These are phyloP conservation scores for Limnomonas spitsbergensis DNA, from an alignment of 139 green algal species.

Conservation along the genomic window DNA sequence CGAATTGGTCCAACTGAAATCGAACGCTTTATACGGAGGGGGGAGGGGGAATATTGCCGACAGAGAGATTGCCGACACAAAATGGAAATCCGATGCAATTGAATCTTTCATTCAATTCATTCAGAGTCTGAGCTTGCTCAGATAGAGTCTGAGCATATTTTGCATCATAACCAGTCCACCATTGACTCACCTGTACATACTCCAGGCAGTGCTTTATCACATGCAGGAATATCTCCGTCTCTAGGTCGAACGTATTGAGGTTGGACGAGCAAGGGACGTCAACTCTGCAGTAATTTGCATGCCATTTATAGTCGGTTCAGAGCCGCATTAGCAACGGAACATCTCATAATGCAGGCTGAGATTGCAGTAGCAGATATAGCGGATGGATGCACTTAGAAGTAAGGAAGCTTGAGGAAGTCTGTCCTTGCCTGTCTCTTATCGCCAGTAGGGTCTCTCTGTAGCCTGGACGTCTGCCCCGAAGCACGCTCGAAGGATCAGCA, in stretches of 20 bases:
- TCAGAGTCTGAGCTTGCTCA: no score
- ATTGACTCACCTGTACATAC: conserved; percentile 39
- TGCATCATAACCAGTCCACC: not conserved
- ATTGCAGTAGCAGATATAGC: no score
- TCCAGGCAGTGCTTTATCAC: conserved; percentile 58
- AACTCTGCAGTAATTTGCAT: conserved; percentile 36
- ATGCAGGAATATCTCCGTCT: conserved; percentile 83
- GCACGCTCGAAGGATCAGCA: conserved; percentile 52
- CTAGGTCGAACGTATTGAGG: conserved; percentile 71
- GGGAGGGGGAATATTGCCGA: no score
- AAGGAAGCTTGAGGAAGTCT: no score
- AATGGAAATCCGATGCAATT: no score
- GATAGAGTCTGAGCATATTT: no score
- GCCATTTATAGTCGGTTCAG: not conserved
- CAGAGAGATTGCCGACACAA: no score
- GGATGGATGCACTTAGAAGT: no score
- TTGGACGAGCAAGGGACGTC: conserved; percentile 55
- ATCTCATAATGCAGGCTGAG: no score
- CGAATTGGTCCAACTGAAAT: no score
- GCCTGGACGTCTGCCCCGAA: conserved; percentile 58
- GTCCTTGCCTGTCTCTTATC: conserved; percentile 62
- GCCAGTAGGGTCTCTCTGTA: conserved; percentile 71
- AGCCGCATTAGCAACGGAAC: not conserved
- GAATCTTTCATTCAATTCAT: no score
- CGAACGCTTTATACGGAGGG: no score